These are phyloP conservation scores for Coniferiporia weirii DNA, from an alignment of 1,284 basidiomycete species.

Conservation along the genomic window DNA sequence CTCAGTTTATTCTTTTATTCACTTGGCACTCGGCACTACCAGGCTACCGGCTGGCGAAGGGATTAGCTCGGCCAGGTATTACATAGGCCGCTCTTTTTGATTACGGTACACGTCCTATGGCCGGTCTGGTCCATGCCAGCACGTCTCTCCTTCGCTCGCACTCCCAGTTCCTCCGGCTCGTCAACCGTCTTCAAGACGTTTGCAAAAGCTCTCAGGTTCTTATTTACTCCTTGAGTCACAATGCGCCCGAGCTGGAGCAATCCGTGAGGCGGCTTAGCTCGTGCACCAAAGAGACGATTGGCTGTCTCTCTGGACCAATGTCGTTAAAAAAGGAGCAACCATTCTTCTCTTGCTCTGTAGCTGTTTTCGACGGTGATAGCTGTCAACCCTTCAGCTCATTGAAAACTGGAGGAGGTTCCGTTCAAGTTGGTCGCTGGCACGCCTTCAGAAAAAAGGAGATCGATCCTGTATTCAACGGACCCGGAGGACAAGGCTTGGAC, in stretches of 20 bases:
- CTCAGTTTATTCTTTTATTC: too few relatives aligned
- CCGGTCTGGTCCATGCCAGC: slow-evolving; percentile 2
- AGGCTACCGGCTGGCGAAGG: too few relatives aligned
- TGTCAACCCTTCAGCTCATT: slow-evolving; percentile 9
- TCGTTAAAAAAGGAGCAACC: not conserved
- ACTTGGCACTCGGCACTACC: too few relatives aligned
- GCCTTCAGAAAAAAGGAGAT: slow-evolving; percentile 9
- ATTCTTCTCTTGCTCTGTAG: slow-evolving; percentile 14
- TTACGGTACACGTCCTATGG: not conserved
- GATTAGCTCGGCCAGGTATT: too few relatives aligned
- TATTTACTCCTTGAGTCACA: slow-evolving; percentile 7
- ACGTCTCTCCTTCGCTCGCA: slow-evolving; percentile 14
- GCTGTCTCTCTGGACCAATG: slow-evolving; percentile 13
- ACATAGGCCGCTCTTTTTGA: not conserved
- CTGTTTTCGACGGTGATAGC: slow-evolving; percentile 4
- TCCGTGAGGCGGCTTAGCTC: slow-evolving; percentile 5
- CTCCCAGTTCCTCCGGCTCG: not conserved
- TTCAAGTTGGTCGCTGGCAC: slow-evolving; percentile 16
- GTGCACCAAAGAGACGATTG: slow-evolving; percentile 10
- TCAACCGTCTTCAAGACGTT: not conserved
- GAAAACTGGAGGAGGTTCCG: slow-evolving; percentile 1
- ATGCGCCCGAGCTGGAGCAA: slow-evolving; percentile 16
- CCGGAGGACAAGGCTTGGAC: not conserved
- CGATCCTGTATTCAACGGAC: not conserved
- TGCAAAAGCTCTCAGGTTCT: slow-evolving; percentile 2